Percentiles rank a stretch among this genome's conserved stretches.
These are phyloP conservation scores for Pisolithus tinctorius DNA, from an alignment of 768 basidiomycete species.

Conservation along the genomic window DNA sequence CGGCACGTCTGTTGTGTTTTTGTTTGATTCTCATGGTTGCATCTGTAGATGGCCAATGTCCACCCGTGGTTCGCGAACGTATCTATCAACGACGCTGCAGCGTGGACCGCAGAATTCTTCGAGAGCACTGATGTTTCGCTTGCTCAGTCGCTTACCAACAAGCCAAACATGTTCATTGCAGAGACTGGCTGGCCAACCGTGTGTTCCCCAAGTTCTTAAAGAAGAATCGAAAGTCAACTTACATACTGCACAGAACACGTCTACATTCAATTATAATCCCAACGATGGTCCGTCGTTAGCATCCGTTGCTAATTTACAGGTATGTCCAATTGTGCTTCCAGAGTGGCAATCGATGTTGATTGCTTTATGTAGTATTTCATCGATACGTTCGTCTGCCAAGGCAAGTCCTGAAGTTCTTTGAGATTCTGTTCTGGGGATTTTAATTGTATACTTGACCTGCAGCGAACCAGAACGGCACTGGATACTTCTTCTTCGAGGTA, in stretches of 20 bases:
- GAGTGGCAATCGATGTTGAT: slow-evolving; percentile 3
- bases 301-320: slow-evolving; percentile 54
- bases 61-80: slow-evolving; percentile 94
- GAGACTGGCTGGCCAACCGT: slow-evolving; percentile 90
- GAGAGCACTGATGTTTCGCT: slow-evolving; percentile 49
- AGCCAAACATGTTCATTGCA: slow-evolving; percentile 82
- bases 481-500: slow-evolving; percentile 86
- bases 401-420: slow-evolving; percentile 6
- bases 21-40: background rate
- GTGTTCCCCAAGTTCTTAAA: slow-evolving; percentile 14
- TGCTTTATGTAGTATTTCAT: slow-evolving; percentile 57
- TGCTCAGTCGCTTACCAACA: slow-evolving; percentile 57
- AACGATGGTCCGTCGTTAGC: slow-evolving; percentile 67
- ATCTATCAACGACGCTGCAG: slow-evolving; percentile 57
- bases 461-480: slow-evolving; percentile 73
- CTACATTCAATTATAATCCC: slow-evolving; percentile 43
- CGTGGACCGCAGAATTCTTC: slow-evolving; percentile 83
- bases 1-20: background rate
- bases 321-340: slow-evolving; percentile 8
- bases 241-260: slow-evolving; percentile 41
- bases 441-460: slow-evolving; percentile 18
- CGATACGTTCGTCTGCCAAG: slow-evolving; percentile 73
- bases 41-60: slow-evolving; percentile 71
- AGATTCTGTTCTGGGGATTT: slow-evolving; percentile 6
- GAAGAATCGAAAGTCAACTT: background rate